Conservation (phyloP, 2,329 filamentous ascomycete genomes). For the Alternaria atra region DNA sequence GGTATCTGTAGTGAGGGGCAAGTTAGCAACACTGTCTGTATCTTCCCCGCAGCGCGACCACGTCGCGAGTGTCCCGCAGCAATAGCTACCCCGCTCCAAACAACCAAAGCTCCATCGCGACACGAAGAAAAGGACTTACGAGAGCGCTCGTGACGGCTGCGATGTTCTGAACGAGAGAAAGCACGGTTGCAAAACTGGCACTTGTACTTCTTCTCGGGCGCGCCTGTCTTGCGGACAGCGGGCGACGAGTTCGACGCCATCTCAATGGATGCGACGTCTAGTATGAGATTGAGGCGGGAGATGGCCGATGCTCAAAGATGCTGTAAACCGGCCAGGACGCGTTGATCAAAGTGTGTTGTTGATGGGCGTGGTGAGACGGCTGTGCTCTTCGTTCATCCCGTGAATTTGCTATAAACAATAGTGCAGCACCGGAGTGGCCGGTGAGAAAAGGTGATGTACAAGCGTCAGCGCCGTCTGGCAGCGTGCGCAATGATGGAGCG, state of each 20-base stretch:
- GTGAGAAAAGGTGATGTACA: constrained; percentile 14
- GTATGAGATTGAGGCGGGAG: constrained; percentile 13
- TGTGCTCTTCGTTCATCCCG: constrained; percentile 44
- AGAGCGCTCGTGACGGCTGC: constrained; percentile 95
- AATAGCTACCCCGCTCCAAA: constrained; percentile 40
- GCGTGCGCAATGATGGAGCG: constrained; percentile 39
- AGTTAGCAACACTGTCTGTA: constrained; percentile 42
- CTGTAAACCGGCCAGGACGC: constrained; percentile 45
- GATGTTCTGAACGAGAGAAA: constrained; percentile 96
- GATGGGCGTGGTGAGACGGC: constrained; percentile 35
- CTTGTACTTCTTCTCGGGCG: constrained; percentile 98
- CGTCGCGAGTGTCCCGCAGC: constrained; percentile 45
- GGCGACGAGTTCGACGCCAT: constrained; percentile 72
- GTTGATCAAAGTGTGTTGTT: constrained; percentile 48
- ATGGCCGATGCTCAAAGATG: constrained; percentile 21
- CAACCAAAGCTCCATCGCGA: constrained; percentile 35
- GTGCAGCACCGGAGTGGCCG: constrained; percentile 37
- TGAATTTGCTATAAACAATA: constrained; percentile 30
- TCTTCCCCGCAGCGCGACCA: constrained; percentile 48
- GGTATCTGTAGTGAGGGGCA: constrained; percentile 73
- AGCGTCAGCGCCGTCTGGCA: constrained; percentile 21
- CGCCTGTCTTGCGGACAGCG: constrained; percentile 75
- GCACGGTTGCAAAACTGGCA: constrained; percentile 98
- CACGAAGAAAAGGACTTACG: constrained; percentile 73
- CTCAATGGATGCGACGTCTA: constrained; percentile 53